Percentiles rank a stretch among this genome's conserved stretches.
phyloP scores from a whole-genome alignment of 306 rosid genomes.

The Fagus crenata region DNA sequence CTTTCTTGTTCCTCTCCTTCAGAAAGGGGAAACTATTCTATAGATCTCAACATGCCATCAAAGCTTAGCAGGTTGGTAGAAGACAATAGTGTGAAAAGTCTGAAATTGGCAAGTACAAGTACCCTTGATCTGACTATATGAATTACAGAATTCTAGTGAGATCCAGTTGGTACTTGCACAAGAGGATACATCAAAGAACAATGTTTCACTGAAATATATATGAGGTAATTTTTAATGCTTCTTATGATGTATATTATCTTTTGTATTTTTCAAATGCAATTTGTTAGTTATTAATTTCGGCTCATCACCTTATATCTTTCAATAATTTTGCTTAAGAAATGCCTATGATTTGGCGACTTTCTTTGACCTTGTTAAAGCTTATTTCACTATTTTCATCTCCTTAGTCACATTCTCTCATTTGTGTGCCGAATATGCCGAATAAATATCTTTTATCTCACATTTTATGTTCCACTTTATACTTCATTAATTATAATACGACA shows the following conservation, averaged over 20 bases:
- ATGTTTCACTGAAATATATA: not conserved
- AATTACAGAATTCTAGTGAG: constrained; percentile 16
- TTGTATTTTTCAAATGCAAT: not conserved
- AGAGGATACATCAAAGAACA: not conserved
- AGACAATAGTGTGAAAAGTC: not conserved
- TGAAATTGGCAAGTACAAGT: constrained; percentile 12
- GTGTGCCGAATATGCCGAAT: not conserved
- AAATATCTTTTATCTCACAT: not conserved
- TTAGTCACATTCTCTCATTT: not conserved
- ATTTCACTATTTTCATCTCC: not conserved
- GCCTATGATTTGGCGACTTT: not conserved
- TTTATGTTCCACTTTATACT: not conserved
- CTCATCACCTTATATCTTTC: not conserved
- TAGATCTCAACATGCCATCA: constrained; percentile 13
- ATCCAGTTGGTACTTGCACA: constrained; percentile 15
- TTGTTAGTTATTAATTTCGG: not conserved
- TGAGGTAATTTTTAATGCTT: not conserved
- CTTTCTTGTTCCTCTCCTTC: constrained; percentile 1
- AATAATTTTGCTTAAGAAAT: not conserved
- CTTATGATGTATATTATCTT: not conserved
- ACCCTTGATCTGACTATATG: constrained; percentile 17
- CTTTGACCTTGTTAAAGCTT: not conserved
- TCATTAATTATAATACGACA: too few species aligned
- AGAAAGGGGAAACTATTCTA: not conserved
- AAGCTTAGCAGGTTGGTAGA: not conserved